A percentile compares a stretch with the other conserved stretches of the same genome.
phyloP scores from a whole-genome alignment of 129 eudicot species.

The Dittrichia graveolens region DNA sequence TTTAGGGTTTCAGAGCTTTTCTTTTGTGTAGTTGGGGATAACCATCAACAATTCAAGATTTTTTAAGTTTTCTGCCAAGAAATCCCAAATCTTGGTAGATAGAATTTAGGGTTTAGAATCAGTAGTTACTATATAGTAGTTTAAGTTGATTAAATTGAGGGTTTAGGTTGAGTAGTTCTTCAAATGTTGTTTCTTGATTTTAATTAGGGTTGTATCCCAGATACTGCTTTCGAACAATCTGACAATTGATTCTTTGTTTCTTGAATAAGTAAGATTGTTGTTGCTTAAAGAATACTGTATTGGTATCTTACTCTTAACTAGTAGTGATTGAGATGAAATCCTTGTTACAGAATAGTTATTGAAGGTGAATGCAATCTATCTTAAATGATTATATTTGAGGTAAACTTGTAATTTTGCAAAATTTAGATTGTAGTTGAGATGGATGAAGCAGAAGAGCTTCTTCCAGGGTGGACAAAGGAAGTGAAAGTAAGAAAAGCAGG shows the following conservation, averaged over 20 bases:
- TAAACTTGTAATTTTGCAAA: conserved; percentile 28
- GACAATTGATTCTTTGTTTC: conserved; percentile 3
- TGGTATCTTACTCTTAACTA: background rate
- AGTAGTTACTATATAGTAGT: background rate
- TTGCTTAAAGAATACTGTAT: background rate
- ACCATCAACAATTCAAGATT: background rate
- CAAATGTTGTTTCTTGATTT: background rate
- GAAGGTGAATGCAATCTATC: background rate
- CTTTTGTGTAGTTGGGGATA: background rate
- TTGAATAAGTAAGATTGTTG: background rate
- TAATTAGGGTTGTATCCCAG: conserved; percentile 15
- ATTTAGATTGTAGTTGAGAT: conserved; percentile 49
- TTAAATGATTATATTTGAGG: conserved; percentile 13
- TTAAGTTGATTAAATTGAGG: background rate
- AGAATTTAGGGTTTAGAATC: conserved; percentile 27
- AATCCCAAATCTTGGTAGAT: conserved; percentile 12
- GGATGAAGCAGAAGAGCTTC: conserved; percentile 57
- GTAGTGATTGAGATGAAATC: conserved; percentile 2
- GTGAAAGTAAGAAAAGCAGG: conserved; percentile 43
- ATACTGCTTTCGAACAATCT: background rate
- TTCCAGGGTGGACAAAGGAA: conserved; percentile 71
- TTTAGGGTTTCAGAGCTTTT: background rate
- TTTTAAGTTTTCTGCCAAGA: background rate
- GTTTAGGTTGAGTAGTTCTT: conserved; percentile 20
- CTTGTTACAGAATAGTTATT: conserved; percentile 13